Base-by-base conservation (phyloP, 2,329 filamentous ascomycete genomes). In the Fusarium dlaminii region DNA sequence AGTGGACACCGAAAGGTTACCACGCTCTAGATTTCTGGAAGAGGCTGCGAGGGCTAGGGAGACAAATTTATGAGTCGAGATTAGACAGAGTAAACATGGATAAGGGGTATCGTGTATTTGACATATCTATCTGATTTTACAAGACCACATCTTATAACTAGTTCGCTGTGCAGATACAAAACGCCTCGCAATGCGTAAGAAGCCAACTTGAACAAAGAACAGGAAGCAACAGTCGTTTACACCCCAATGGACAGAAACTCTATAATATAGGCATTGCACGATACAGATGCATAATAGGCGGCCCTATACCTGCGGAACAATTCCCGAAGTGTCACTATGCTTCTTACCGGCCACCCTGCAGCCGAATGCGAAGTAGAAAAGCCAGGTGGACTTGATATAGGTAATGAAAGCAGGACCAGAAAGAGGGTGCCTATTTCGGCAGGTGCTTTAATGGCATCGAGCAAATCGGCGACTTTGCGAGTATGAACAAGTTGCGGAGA, bases 101-200 rank as follows among this genome's bases (percentile, higher is more conserved):
- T 20, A 46, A 43, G 45, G 52, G 37, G 45, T 70, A 66, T 52
- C 56, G 48, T 54, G 37, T 63, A 51, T 51, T 58, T 54, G 37
- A 43, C 61, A 61, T 49, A 49, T 72, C 30, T 59, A 57, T 72
- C 42, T 62, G 61, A 37, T 34, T 59, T 46, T 37, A 49, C 42
- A 18, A 59, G 51, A 43, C n/a, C 54, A 42, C 37, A 46, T 45
- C 58, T 58, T 22, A 60, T 56, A 40, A 70, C 20, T 43, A 48
- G 65, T 30, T 27, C 34, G 30, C 29, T 65, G 29, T 24, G 29
- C 32, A 56, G 52, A 37, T 52, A 63, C 55, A 57, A 66, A 66
- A 73, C 74, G 55, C 74, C 74, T 60, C 57, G 63, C 74, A 49
- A 76, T 76, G 74, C 68, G 42, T 30, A 54, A 39, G 40, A 22